These are phyloP conservation scores for Chrysanthemum lavandulifolium DNA, from an alignment of 129 eudicot genomes.

Conservation along the genomic window DNA sequence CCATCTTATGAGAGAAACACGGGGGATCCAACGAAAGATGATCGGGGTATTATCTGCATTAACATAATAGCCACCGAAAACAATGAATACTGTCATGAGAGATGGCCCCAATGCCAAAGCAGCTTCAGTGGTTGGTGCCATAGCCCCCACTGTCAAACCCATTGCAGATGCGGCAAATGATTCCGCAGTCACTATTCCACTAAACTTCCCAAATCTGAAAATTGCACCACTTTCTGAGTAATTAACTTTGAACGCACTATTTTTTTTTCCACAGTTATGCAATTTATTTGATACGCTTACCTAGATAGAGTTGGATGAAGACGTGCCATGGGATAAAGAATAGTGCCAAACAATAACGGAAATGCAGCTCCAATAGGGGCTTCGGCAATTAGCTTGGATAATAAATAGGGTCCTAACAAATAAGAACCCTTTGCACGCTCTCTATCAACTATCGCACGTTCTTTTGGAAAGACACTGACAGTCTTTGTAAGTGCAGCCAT, in stretches of 20 bases:
- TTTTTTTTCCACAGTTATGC: background rate
- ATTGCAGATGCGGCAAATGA: slow-evolving; percentile 97
- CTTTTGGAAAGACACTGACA: slow-evolving; percentile 93
- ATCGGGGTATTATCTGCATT: slow-evolving; percentile 96
- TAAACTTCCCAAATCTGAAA: slow-evolving; percentile 83
- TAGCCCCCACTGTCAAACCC: slow-evolving; percentile 98
- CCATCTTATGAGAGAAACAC: slow-evolving; percentile 97
- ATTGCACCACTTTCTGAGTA: slow-evolving; percentile 13
- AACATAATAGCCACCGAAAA: slow-evolving; percentile 95
- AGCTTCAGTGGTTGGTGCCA: slow-evolving; percentile 97
- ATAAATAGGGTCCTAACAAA: slow-evolving; percentile 79
- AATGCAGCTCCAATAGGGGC: slow-evolving; percentile 95
- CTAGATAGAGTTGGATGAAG: slow-evolving; percentile 88
- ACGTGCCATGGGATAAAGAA: slow-evolving; percentile 96
- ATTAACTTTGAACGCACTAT: slow-evolving; percentile 3
- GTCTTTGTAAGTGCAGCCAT: slow-evolving; percentile 99
- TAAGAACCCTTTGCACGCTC: slow-evolving; percentile 98
- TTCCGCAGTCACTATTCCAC: slow-evolving; percentile 89
- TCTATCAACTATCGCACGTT: slow-evolving; percentile 96
- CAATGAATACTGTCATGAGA: slow-evolving; percentile 92
- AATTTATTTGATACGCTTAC: slow-evolving; percentile 31
- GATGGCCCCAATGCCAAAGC: slow-evolving; percentile 99
- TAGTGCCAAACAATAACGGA: slow-evolving; percentile 82
- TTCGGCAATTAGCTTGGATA: slow-evolving; percentile 91
- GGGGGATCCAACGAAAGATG: slow-evolving; percentile 95